A percentile compares a stretch with the other conserved stretches of the same genome.
phyloP scores from a whole-genome alignment of 495 filamentous ascomycete genomes.

The Corynascus novoguineensis region DNA sequence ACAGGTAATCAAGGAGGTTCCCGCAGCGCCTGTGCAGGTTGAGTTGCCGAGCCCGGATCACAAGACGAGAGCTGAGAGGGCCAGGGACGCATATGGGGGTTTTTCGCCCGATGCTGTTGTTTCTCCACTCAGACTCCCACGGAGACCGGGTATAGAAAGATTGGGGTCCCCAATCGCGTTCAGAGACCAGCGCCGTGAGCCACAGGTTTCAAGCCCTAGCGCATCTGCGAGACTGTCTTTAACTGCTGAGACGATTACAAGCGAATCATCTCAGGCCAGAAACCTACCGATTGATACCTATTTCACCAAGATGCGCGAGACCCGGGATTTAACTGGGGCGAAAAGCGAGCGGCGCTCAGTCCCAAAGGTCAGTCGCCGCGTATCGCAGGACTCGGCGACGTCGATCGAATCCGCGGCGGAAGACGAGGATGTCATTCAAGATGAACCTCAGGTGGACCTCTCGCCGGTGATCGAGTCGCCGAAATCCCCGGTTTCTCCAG shows the following conservation, averaged over 20 bases:
- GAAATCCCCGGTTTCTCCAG: slow-evolving; percentile 21
- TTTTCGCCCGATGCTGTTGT: slow-evolving; percentile 26
- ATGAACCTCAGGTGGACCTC: slow-evolving; percentile 26
- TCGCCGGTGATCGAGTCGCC: slow-evolving; percentile 46
- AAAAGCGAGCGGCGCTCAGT: slow-evolving; percentile 12
- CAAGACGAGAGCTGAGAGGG: slow-evolving; percentile 37
- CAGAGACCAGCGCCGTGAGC: slow-evolving; percentile 17
- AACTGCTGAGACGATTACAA: slow-evolving; percentile 5
- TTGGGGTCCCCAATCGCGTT: slow-evolving; percentile 30
- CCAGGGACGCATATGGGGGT: slow-evolving; percentile 24
- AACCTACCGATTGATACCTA: slow-evolving; percentile 9
- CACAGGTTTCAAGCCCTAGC: slow-evolving; percentile 5
- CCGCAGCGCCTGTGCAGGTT: slow-evolving; percentile 15
- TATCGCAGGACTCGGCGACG: slow-evolving; percentile 26
- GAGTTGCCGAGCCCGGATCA: slow-evolving; percentile 39
- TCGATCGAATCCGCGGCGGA: slow-evolving; percentile 27
- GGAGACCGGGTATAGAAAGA: slow-evolving; percentile 12
- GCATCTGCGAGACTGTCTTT: slow-evolving; percentile 6
- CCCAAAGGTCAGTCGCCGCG: slow-evolving; percentile 11
- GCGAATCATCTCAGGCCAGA: background rate
- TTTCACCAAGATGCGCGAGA: slow-evolving; percentile 16
- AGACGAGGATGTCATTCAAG: slow-evolving; percentile 23
- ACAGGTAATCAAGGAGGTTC: slow-evolving; percentile 8
- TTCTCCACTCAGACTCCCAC: slow-evolving; percentile 23
- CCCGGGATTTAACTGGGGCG: slow-evolving; percentile 15